Conservation (phyloP, 345 rosid genomes). For the Streptanthus diversifolius region DNA sequence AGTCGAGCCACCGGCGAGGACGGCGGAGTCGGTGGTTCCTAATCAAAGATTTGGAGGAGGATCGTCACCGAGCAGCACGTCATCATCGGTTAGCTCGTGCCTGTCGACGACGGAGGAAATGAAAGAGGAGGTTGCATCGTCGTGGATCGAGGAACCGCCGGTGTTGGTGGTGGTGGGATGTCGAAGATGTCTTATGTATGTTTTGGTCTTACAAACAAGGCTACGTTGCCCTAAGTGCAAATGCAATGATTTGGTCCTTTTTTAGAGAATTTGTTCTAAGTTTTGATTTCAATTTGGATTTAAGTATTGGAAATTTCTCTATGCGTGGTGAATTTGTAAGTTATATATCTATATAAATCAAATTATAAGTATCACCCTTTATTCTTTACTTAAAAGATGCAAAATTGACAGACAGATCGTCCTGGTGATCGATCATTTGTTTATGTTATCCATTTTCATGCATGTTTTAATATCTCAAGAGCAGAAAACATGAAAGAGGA, state of each 20-base stretch:
- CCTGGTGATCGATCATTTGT: background rate
- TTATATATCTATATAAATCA: background rate
- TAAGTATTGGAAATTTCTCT: background rate
- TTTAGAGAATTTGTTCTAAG: background rate
- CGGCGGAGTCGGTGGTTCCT: background rate
- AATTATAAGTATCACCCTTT: background rate
- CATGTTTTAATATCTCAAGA: background rate
- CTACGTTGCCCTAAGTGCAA: constrained; percentile 22
- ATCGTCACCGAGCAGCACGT: constrained; percentile 1
- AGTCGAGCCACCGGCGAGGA: background rate
- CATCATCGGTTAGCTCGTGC: constrained; percentile 21
- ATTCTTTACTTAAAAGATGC: background rate
- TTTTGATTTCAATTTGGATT: constrained; percentile 11
- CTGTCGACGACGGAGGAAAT: constrained; percentile 21
- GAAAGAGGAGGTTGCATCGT: constrained; percentile 32
- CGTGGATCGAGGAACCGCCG: constrained; percentile 16
- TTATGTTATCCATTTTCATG: background rate
- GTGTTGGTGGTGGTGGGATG: constrained; percentile 20
- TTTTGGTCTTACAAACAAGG: background rate
- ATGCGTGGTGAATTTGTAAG: background rate
- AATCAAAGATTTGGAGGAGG: background rate
- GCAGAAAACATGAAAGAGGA: background rate
- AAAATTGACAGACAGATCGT: background rate
- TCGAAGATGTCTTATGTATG: constrained; percentile 11
- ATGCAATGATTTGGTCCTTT: background rate